phyloP scores from a whole-genome alignment of 148 eudicot species.

The Bassia scoparia region DNA sequence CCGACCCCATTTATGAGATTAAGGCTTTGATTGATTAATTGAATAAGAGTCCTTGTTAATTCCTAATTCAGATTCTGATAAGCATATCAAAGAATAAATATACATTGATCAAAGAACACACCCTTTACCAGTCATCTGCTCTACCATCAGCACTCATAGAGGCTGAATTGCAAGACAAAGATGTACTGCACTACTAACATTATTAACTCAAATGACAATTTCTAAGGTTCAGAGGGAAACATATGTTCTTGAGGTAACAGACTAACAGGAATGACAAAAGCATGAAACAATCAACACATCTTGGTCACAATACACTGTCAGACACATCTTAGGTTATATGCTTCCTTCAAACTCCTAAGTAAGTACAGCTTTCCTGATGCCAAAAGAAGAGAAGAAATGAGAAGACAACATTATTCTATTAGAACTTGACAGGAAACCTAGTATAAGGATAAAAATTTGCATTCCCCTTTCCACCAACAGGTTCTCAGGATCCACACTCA shows the following conservation, averaged over 20 bases:
- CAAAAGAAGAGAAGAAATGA: not conserved
- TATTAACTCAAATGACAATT: not conserved
- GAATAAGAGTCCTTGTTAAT: too few species aligned
- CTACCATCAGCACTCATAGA: not conserved
- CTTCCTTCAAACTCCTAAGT: not conserved
- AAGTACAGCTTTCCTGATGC: not conserved
- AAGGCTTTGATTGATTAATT: too few species aligned
- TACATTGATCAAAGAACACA: not conserved
- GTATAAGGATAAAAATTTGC: not conserved
- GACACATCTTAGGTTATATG: not conserved
- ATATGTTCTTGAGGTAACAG: not conserved
- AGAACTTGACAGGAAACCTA: not conserved
- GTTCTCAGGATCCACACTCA: not conserved
- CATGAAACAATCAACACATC: not conserved
- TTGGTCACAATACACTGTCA: not conserved
- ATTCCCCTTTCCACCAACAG: not conserved
- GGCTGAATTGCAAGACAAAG: not conserved
- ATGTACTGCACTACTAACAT: not conserved
- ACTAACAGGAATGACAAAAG: not conserved
- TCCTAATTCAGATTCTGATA: not conserved
- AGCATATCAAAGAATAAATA: too few species aligned
- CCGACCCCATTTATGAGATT: too few species aligned
- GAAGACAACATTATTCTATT: not conserved
- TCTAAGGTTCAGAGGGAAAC: not conserved
- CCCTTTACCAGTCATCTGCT: not conserved